A percentile compares a stretch with the other conserved stretches of the same genome.
phyloP scores from a whole-genome alignment of 2,329 filamentous ascomycete genomes.

The Chrysoporthe deuterocubensis region DNA sequence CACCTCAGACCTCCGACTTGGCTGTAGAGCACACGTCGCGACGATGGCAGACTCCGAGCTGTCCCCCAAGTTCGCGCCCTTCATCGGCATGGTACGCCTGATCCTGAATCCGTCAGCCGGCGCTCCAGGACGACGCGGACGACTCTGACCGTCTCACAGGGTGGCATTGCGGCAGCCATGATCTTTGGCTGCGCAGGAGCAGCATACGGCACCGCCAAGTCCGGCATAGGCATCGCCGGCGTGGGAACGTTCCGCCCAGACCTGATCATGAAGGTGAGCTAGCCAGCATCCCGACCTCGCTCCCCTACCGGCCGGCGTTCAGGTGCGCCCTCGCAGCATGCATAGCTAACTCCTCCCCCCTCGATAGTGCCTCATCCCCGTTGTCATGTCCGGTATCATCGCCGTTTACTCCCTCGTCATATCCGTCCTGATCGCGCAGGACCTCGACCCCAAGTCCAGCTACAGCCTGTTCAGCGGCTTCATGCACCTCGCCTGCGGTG shows the following conservation, averaged over 20 bases:
- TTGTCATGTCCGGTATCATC: conserved; percentile 99
- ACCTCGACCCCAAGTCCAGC: conserved; percentile 71
- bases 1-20: neutral
- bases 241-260: conserved; percentile 85
- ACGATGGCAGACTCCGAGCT: conserved; percentile 62
- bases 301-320: neutral
- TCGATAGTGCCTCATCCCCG: conserved; percentile 77
- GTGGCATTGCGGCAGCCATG: conserved; percentile 80
- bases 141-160: conserved; percentile 51
- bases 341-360: conserved; percentile 5
- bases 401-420: conserved; percentile 98
- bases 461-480: conserved; percentile 93
- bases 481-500: conserved; percentile 88
- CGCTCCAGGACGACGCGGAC: neutral
- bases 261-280: conserved; percentile 83
- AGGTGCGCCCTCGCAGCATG: no score
- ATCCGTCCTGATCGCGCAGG: conserved; percentile 91
- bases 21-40: neutral
- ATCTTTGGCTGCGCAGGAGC: conserved; percentile 81
- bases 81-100: conserved; percentile 79
- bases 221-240: conserved; percentile 84
- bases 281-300: conserved; percentile 29
- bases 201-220: conserved; percentile 86
- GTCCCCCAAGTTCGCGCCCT: conserved; percentile 82
- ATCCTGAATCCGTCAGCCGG: neutral